A percentile compares a stretch with the other conserved stretches of the same genome.
Conservation (phyloP, 176 grass and related monocot species). For the Cymbopogon citratus region DNA sequence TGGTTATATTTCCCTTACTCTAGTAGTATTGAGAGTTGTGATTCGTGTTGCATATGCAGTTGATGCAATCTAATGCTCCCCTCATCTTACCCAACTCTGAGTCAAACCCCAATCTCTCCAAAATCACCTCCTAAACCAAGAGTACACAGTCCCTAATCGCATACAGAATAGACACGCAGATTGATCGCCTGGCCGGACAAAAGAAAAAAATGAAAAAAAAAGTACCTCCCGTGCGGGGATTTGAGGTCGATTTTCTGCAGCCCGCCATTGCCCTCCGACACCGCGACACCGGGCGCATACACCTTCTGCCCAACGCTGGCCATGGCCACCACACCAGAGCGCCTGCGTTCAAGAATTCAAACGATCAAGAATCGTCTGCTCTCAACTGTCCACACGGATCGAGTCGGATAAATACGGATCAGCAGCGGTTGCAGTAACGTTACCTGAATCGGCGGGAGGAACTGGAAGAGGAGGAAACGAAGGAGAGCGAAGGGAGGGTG, state of each 20-base stretch:
- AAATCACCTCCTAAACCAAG: neutral
- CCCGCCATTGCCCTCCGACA: conserved; percentile 80
- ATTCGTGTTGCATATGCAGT: neutral
- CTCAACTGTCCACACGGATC: neutral
- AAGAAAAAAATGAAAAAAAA: neutral
- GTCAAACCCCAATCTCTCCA: neutral
- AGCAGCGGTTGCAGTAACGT: neutral
- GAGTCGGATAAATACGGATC: neutral
- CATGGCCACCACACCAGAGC: conserved; percentile 41
- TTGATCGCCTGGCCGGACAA: neutral
- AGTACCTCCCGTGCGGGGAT: conserved; percentile 70
- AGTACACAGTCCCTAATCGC: neutral
- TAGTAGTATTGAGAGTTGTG: conserved; percentile 8
- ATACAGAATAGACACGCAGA: neutral
- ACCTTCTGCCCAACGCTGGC: conserved; percentile 61
- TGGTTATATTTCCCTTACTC: neutral
- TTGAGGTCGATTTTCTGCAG: conserved; percentile 69
- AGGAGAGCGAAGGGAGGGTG: neutral
- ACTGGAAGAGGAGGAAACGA: conserved; percentile 16
- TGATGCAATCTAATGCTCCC: neutral
- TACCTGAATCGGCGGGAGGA: conserved; percentile 41
- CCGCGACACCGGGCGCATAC: conserved; percentile 51
- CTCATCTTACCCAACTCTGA: neutral
- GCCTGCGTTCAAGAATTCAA: conserved; percentile 36
- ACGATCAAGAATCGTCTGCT: neutral